Conservation (phyloP, 2,329 filamentous ascomycete genomes). For the Botrytis porri region DNA sequence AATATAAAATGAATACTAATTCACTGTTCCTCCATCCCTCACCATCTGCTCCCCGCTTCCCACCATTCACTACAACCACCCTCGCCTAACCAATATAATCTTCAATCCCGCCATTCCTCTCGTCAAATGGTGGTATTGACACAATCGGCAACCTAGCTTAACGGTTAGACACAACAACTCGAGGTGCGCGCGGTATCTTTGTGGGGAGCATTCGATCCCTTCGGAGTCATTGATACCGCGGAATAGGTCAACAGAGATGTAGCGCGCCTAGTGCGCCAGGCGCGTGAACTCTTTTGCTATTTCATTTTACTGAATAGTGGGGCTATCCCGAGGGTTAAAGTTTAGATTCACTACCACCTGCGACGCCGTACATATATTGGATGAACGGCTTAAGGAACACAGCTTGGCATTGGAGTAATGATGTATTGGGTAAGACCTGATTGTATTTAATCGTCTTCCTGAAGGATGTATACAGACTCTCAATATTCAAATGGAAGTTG, state of each 20-base stretch:
- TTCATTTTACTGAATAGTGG: background rate
- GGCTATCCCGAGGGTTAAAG: background rate
- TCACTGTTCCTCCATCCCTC: background rate
- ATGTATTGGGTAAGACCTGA: background rate
- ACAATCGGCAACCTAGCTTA: background rate
- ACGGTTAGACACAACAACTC: background rate
- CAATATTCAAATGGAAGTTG: background rate
- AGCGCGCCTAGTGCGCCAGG: background rate
- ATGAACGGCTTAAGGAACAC: background rate
- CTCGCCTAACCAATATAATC: background rate
- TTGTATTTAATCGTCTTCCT: background rate
- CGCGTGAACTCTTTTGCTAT: background rate
- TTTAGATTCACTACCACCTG: background rate
- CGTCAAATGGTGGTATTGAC: background rate
- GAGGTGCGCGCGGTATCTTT: background rate
- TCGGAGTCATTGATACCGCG: background rate
- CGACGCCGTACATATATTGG: background rate
- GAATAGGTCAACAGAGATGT: background rate
- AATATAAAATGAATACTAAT: background rate
- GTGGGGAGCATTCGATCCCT: background rate
- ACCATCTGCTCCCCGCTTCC: background rate
- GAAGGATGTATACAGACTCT: background rate
- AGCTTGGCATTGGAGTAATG: background rate
- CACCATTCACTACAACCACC: background rate
- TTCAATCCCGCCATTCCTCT: background rate